Evolutionary conservation across 177 flowering plant species (phyloP).

Genomic region (Vitis hybrid): DNA sequence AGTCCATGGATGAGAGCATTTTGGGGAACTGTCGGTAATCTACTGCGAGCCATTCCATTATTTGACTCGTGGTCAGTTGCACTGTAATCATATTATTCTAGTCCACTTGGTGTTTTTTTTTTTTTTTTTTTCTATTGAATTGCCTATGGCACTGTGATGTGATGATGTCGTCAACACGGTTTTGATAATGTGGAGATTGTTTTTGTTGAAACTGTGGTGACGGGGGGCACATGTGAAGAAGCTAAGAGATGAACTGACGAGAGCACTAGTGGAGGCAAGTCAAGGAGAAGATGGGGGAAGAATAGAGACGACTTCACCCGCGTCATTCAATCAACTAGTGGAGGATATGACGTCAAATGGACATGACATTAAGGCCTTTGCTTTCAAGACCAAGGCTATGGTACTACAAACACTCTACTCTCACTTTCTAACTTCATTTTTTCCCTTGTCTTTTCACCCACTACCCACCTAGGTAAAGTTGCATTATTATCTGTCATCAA

Average conservation of each 20-base stretch:
- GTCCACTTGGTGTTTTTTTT: slow-evolving; percentile 10
- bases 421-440: neutral
- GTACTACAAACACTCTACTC: slow-evolving; percentile 21
- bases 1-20: slow-evolving; percentile 14
- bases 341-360: slow-evolving; percentile 45
- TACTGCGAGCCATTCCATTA: slow-evolving; percentile 8
- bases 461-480: no score
- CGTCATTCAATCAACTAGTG: slow-evolving; percentile 58
- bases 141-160: no score
- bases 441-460: neutral
- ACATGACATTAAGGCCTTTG: slow-evolving; percentile 58
- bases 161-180: slow-evolving; percentile 19
- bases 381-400: slow-evolving; percentile 65
- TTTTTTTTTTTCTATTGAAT: no score
- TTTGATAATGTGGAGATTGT: neutral
- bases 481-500: no score
- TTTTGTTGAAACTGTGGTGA: slow-evolving; percentile 13
- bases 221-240: slow-evolving; percentile 27
- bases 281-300: slow-evolving; percentile 18
- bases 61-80: slow-evolving; percentile 17
- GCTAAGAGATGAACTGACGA: slow-evolving; percentile 53
- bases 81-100: slow-evolving; percentile 7
- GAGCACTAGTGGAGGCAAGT: slow-evolving; percentile 47
- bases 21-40: slow-evolving; percentile 11
- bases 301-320: slow-evolving; percentile 21